Base-by-base conservation (phyloP, 352 stramenopile species). In the Phytophthora brassicae region DNA sequence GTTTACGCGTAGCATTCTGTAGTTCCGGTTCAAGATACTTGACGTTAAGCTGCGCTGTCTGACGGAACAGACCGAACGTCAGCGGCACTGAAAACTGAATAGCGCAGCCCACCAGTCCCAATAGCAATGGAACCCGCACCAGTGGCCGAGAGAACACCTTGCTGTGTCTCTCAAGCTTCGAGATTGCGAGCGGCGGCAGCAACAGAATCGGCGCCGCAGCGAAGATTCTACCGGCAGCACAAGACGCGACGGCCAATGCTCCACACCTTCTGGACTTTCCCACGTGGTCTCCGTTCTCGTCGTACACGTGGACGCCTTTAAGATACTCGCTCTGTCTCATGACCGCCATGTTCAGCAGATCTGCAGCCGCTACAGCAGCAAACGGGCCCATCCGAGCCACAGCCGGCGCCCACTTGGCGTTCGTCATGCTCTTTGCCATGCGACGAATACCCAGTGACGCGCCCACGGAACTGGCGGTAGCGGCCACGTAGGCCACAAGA, bases 311-410 rank as follows among this genome's bases (percentile, higher is more conserved):
- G 11, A 95, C 81, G 43, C 87, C 87, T 41, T 84, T 80, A 17
- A 81, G 66, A 64, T 88, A 95, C 66, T 95, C 87, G 61, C 80
- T 92, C 61, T 94, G 83, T 16, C 87, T 77, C 84, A 95, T 95
- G 56, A 92, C 80, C 7, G 79, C 76, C 60, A 95, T 81, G 51
- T 95, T 95, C 51, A 95, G 79, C 31, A 93, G 54, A 57, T 95
- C 87, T 1, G 87, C 87, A 19, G 87, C 79, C 8, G 87, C 84
- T n/a, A 94, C 87, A 1, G 87, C 87, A 33, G 70, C 79, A 44
- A 95, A 94, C 7, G 87, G 87, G 6, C 81, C 87, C 66, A 90
- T 78, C 17, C 82, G 79, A 42, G 79, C 73, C 26, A 93, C 68
- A 9, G 77, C 48, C 3, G 80, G 78, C n/a, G 78, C 66, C 70